Base-by-base conservation (phyloP, 2,329 filamentous ascomycete genomes). In the Coniochaeta sp. region DNA sequence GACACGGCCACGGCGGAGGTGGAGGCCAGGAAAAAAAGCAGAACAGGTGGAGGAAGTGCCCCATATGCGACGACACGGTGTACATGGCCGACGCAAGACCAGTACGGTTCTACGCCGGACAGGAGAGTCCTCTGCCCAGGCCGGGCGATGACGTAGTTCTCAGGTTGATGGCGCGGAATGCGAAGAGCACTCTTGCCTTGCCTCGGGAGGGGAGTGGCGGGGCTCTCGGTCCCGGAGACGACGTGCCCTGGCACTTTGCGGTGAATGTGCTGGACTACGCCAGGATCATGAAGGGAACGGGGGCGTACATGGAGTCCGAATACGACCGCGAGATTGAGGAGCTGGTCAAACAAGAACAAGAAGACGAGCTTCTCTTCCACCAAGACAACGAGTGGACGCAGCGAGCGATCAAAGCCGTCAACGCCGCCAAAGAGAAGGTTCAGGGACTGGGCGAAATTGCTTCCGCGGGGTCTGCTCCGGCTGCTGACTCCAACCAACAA, bases 231-330 rank as follows among this genome's bases (percentile, higher is more conserved):
- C 77, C 81, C 18, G 81, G 81, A 8, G 84, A 92, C 49, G 87
- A 91, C 61, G 82, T 97, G 31, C 94, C 94, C 0, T 99, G 94
- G 94, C 90, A 95, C 66, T 91, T 94, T 69, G 90, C 89, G 6
- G 91, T 90, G 9, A 95, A 96, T 61, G 91, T 96, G 31, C 79
- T 95, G 64, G 94, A 99, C 65, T 99, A 96, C 67, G 90, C 91
- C 14, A 83, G 91, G 33, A 86, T 97, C 51, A 96, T 99, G 89
- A 95, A 92, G 65, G 94, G 91, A 6, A 92, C 89, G 4, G 83
- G 87, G 60, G 84, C 87, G 30, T 99, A 99, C 65, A 92, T 99
- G 86, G 65, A 74, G 12, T 76, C 82, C 50, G 88, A 97, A 63
- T 92, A 86, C 60, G 83, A 95, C 56, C 73, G 81, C 32, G 92